A percentile compares a stretch with the other conserved stretches of the same genome.
These are phyloP conservation scores for Dichotomocladium elegans DNA, from an alignment of 371 early-diverging fungal genomes.

Conservation along the genomic window DNA sequence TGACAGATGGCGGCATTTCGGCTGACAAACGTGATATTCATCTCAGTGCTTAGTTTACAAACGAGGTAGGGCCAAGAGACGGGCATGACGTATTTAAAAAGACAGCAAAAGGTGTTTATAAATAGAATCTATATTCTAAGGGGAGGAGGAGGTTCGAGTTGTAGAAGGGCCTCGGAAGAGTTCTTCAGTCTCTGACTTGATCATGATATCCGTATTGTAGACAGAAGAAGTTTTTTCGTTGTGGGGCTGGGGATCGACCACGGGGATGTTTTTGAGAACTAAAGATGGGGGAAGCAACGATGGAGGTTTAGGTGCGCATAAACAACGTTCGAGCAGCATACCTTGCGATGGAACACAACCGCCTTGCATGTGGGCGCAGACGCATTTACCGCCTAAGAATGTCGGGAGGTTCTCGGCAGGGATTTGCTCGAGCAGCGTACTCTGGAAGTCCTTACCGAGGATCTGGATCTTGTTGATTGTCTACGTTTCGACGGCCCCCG, in stretches of 20 bases:
- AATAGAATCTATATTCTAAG: no score
- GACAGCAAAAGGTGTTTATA: no score
- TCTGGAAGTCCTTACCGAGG: conserved; percentile 63
- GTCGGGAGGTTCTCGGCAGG: conserved; percentile 72
- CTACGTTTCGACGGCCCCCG: conserved; percentile 6
- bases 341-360: conserved; percentile 61
- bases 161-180: conserved; percentile 7
- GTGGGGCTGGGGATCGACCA: conserved; percentile 15
- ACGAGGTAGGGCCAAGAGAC: no score
- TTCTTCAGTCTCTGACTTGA: conserved; percentile 20
- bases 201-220: conserved; percentile 37
- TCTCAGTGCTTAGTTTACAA: neutral
- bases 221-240: conserved; percentile 27
- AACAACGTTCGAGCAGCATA: no score
- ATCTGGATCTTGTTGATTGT: conserved; percentile 80
- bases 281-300: neutral
- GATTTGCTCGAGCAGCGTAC: conserved; percentile 66
- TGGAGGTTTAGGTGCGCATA: neutral
- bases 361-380: conserved; percentile 79
- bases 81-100: no score
- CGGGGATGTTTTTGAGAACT: conserved; percentile 36
- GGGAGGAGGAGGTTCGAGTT: no score
- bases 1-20: neutral
- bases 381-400: conserved; percentile 77
- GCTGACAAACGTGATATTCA: neutral